Evolutionary conservation across 2,329 filamentous ascomycete genomes (phyloP), one percentile per base, ranked within the genome.

Genomic region (Trichoderma atroviride): DNA sequence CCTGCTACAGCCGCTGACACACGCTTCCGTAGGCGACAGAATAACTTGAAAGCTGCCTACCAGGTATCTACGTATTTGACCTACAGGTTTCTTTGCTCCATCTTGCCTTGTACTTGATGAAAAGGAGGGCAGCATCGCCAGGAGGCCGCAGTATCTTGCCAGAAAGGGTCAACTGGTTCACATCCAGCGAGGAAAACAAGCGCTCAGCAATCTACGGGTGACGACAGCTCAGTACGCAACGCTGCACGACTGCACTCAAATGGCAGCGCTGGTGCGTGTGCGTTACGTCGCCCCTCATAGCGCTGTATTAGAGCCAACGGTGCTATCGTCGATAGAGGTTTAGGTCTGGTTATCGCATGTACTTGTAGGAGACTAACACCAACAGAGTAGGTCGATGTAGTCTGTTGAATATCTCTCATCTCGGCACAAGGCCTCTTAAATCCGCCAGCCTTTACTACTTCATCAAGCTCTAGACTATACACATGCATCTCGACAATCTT

Each of bases 221-320:
- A 50, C 47, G 47, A 50, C 47, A 50, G 10, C 22, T 5, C 9
- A 3, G 1, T 13, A 24, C 47, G 47, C 47, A 50, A 50, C n/a
- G 47, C 47, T 9, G 43, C 0, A 35, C 33, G 2, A 13, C 11
- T n/a, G n/a, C n/a, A n/a, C n/a, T n/a, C 16, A 43, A 6, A 43
- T 43, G 16, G 37, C 19, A 43, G 40, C 31, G 43, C 11, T 31
- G 22, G 22, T 63, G 37, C 60, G 60, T 53, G 60, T 63, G 60
- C 47, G 43, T 63, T 53, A 53, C 60, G 60, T 27, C n/a, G 22
- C 47, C 60, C 27, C 31, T 63, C 60, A 47, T 63, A 63, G 60
- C 47, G 33, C 27, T 31, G 27, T 61, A 35, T 6, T 35, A 35
- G 9, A 33, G 7, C 31, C 31, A 33, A 33, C 31, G 7, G 33